Evolutionary conservation across 1,284 basidiomycete species (phyloP).

Genomic region (Ceratobasidium sp.): DNA sequence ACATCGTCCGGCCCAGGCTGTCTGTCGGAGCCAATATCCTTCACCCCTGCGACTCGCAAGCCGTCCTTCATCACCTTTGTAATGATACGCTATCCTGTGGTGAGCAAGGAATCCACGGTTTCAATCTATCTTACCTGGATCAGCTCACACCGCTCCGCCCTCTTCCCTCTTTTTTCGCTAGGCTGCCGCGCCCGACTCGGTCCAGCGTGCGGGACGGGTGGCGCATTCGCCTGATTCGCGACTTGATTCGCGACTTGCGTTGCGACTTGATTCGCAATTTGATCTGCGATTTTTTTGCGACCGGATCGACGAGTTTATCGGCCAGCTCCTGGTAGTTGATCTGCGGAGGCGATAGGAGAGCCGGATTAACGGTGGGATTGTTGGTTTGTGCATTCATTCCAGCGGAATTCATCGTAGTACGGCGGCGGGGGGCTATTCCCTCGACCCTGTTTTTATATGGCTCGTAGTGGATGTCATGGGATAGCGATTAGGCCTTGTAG

Average conservation of each 20-base stretch:
- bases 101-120: neutral
- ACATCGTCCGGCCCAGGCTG: constrained; percentile 2
- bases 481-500: too few relatives aligned
- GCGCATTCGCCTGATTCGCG: neutral
- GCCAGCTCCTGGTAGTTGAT: too few relatives aligned
- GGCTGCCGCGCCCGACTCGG: neutral
- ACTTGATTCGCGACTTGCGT: neutral
- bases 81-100: neutral
- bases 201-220: neutral
- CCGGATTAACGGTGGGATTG: too few relatives aligned
- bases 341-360: too few relatives aligned
- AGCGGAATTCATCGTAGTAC: too few relatives aligned
- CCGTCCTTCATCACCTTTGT: neutral
- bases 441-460: too few relatives aligned
- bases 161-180: neutral
- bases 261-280: neutral
- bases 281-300: too few relatives aligned
- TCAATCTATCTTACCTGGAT: neutral
- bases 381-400: too few relatives aligned
- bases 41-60: neutral
- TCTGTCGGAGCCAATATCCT: neutral
- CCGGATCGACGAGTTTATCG: too few relatives aligned
- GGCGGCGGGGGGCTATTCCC: too few relatives aligned
- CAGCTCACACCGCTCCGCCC: neutral
- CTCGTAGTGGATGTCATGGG: too few relatives aligned